phyloP scores from a whole-genome alignment of 2,329 filamentous ascomycete genomes.

The Ilyonectria destructans region DNA sequence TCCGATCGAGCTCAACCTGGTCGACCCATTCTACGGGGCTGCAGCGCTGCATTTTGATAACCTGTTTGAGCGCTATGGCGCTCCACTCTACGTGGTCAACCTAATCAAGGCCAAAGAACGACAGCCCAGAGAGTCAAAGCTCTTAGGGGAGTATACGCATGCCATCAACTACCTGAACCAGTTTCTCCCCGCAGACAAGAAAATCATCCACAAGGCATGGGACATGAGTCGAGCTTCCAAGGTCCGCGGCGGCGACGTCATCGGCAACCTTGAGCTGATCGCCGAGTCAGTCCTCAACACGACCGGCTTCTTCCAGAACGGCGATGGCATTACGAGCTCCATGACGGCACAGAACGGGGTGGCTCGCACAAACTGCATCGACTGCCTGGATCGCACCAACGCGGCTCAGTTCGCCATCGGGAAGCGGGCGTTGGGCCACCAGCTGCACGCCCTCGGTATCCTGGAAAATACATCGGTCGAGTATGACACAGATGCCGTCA shows the following conservation, averaged over 20 bases:
- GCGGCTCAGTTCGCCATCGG: conserved; percentile 98
- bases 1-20: conserved; percentile 94
- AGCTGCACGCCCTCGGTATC: conserved; percentile 92
- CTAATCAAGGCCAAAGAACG: conserved; percentile 92
- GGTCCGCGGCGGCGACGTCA: conserved; percentile 92
- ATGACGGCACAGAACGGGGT: conserved; percentile 89
- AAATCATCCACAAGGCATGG: conserved; percentile 95
- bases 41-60: conserved; percentile 97
- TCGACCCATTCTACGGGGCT: conserved; percentile 95
- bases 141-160: conserved; percentile 88
- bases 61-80: conserved; percentile 92
- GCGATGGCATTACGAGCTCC: conserved; percentile 77
- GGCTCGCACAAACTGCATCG: conserved; percentile 96
- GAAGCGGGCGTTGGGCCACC: conserved; percentile 92
- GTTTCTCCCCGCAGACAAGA: conserved; percentile 86
- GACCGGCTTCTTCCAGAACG: conserved; percentile 97
- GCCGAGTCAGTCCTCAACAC: conserved; percentile 88
- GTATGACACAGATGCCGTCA: conserved; percentile 96
- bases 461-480: conserved; percentile 84
- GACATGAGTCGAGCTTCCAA: conserved; percentile 99
- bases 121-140: conserved; percentile 91
- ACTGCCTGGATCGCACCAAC: conserved; percentile 97
- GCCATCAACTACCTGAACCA: conserved; percentile 95
- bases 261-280: conserved; percentile 90
- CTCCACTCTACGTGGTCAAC: conserved; percentile 92